A percentile compares a stretch with the other conserved stretches of the same genome.
Evolutionary conservation across 176 grass and related monocot genomes (phyloP).

Genomic region (Eragrostis nindensis): DNA sequence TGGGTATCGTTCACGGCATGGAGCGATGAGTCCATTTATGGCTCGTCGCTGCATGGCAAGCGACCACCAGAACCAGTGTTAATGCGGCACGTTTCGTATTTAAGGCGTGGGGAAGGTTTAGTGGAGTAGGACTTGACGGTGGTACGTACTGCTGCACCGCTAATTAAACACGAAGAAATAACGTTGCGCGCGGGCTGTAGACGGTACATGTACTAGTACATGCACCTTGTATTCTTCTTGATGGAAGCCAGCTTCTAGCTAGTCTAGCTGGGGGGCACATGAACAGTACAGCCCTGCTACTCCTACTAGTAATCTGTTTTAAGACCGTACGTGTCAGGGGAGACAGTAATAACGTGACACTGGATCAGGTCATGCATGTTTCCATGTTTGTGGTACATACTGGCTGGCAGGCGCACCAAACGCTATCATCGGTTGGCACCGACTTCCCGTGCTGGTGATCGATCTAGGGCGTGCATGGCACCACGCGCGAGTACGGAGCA

Average conservation of each 20-base stretch:
- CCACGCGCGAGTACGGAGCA: too few relatives aligned
- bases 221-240: too few relatives aligned
- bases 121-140: not conserved
- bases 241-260: too few relatives aligned
- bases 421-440: not conserved
- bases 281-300: too few relatives aligned
- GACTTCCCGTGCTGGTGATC: not conserved
- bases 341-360: not conserved
- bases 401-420: not conserved
- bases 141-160: too few relatives aligned
- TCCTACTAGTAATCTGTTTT: too few relatives aligned
- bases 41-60: not conserved
- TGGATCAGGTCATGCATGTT: not conserved
- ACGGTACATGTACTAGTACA: too few relatives aligned
- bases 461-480: too few relatives aligned
- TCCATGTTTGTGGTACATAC: not conserved
- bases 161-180: too few relatives aligned
- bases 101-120: conserved; percentile 4
- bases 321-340: not conserved
- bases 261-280: too few relatives aligned
- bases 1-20: not conserved
- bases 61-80: not conserved
- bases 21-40: conserved; percentile 1
- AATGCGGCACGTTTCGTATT: conserved; percentile 30
- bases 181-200: too few relatives aligned